A percentile compares a stretch with the other conserved stretches of the same genome.
Evolutionary conservation across 768 basidiomycete genomes (phyloP).

Genomic region (Agrocybe praecox): DNA sequence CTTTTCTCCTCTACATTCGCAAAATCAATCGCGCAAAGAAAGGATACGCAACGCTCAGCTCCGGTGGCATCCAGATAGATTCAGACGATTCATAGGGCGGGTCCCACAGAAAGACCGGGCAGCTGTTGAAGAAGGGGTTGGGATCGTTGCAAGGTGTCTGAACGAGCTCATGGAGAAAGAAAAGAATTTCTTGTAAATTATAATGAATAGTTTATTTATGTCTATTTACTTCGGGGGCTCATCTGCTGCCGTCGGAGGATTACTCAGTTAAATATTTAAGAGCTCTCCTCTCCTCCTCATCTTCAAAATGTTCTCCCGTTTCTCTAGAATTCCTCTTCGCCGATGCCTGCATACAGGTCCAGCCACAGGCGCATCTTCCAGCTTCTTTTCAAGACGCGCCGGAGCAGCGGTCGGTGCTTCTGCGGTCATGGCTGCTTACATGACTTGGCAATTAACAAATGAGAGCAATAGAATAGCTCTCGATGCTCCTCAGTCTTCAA

Average conservation of each 20-base stretch:
- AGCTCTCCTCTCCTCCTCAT: slow-evolving; percentile 1
- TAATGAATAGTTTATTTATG: slow-evolving; percentile 19
- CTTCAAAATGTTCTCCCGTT: slow-evolving; percentile 52
- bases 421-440: slow-evolving; percentile 43
- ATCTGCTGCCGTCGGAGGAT: slow-evolving; percentile 1
- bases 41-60: slow-evolving; percentile 67
- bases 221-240: slow-evolving; percentile 12
- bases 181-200: slow-evolving; percentile 18
- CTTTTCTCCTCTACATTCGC: slow-evolving; percentile 66
- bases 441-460: slow-evolving; percentile 50
- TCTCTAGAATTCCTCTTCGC: slow-evolving; percentile 54
- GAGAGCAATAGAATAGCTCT: slow-evolving; percentile 45
- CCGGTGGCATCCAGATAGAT: slow-evolving; percentile 84
- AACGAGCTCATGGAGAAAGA: slow-evolving; percentile 62
- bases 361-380: slow-evolving; percentile 10
- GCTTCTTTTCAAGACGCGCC: slow-evolving; percentile 23
- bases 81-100: slow-evolving; percentile 55
- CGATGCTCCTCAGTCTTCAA: slow-evolving; percentile 34
- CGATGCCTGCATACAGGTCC: slow-evolving; percentile 53
- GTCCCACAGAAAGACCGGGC: slow-evolving; percentile 54
- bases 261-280: slow-evolving; percentile 12
- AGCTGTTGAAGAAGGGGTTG: slow-evolving; percentile 63
- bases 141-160: slow-evolving; percentile 64
- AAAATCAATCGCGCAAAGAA: slow-evolving; percentile 59
- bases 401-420: slow-evolving; percentile 45